Conservation (phyloP, 805 yeast species). For the Candida multigemmis region DNA sequence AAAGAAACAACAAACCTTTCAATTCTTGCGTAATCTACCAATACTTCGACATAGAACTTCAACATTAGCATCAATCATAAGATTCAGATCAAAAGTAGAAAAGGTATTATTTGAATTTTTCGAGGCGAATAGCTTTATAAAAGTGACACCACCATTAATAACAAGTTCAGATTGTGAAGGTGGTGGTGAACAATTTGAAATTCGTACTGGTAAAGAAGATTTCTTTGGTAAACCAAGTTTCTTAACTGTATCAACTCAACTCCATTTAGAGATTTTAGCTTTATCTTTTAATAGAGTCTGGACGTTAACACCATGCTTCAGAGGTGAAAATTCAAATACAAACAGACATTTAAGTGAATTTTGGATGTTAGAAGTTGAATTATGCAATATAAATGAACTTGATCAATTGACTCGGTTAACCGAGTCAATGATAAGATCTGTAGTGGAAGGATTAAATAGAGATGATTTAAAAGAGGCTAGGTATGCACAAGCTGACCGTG, state of each 20-base stretch:
- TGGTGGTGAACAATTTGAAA: constrained; percentile 81
- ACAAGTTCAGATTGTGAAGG: constrained; percentile 96
- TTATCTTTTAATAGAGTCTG: constrained; percentile 74
- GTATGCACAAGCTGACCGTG: constrained; percentile 26
- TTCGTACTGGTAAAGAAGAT: constrained; percentile 17
- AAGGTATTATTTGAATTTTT: constrained; percentile 46
- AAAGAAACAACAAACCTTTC: constrained; percentile 62
- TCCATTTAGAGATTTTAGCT: constrained; percentile 78
- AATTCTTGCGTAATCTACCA: constrained; percentile 64
- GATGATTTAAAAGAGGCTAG: constrained; percentile 25
- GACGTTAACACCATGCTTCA: constrained; percentile 84
- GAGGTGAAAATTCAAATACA: constrained; percentile 91
- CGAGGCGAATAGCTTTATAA: constrained; percentile 43
- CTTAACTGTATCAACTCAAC: constrained; percentile 84
- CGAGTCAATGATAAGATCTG: constrained; percentile 59
- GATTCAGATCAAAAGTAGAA: constrained; percentile 68
- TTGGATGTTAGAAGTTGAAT: constrained; percentile 96
- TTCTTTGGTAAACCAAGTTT: constrained; percentile 65
- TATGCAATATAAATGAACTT: constrained; percentile 55
- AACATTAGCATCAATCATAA: constrained; percentile 53
- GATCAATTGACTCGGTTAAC: constrained; percentile 54
- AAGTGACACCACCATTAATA: constrained; percentile 78
- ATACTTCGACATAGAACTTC: constrained; percentile 68
- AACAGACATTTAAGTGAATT: constrained; percentile 88
- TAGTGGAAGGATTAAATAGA: constrained; percentile 11